A percentile compares a stretch with the other conserved stretches of the same genome.
Conservation (phyloP, 1,284 basidiomycete species). For the Leccinum huronense region DNA sequence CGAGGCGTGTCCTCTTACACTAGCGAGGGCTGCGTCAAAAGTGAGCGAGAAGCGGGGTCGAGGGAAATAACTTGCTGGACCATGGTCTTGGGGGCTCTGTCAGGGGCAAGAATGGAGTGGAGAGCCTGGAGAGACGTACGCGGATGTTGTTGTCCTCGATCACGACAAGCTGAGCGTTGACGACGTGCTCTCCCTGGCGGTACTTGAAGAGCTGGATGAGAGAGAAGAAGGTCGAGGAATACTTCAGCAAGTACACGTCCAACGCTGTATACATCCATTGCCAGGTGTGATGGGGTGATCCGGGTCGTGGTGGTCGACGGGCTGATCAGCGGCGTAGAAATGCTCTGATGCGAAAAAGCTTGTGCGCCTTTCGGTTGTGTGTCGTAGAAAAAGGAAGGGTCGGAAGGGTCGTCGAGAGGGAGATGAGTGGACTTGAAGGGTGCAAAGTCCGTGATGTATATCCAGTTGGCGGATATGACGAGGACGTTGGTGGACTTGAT, state of each 20-base stretch:
- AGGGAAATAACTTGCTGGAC: conserved; percentile 90
- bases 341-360: conserved; percentile 97
- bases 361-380: conserved; percentile 90
- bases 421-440: conserved; percentile 96
- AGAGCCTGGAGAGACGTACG: conserved; percentile 43
- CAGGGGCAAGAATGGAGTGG: neutral
- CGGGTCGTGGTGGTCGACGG: conserved; percentile 48
- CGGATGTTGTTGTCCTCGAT: conserved; percentile 79
- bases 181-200: conserved; percentile 77
- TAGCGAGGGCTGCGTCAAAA: conserved; percentile 81
- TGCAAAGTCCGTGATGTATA: conserved; percentile 96
- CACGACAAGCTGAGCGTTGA: conserved; percentile 70
- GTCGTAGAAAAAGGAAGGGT: conserved; percentile 98
- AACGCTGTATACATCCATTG: conserved; percentile 97
- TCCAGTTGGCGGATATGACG: conserved; percentile 94
- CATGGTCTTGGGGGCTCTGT: conserved; percentile 54
- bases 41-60: conserved; percentile 76
- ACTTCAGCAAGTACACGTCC: conserved; percentile 71
- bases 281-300: conserved; percentile 82
- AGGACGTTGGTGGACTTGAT: conserved; percentile 98
- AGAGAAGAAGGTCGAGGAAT: conserved; percentile 94
- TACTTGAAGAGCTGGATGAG: conserved; percentile 97
- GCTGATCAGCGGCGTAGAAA: conserved; percentile 82
- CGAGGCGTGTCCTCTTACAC: conserved; percentile 78
- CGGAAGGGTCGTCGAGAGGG: conserved; percentile 94